Base-by-base conservation (phyloP, 2,329 filamentous ascomycete species). In the Trichoderma oligosporum region DNA sequence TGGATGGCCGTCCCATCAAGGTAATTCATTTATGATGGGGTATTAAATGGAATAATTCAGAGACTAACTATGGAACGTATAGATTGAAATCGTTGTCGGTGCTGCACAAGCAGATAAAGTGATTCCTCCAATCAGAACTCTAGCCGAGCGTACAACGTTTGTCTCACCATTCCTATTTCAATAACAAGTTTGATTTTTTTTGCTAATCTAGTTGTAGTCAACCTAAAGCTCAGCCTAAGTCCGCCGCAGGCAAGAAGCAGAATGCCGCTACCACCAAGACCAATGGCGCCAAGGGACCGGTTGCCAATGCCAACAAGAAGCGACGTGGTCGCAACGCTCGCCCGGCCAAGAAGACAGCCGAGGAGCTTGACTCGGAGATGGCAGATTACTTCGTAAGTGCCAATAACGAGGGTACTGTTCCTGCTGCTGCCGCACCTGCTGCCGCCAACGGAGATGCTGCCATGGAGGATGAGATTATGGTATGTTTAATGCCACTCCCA, bases 351-450 rank as follows among this genome's bases (percentile, higher is more conserved):
- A 97, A 97, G 88, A 96, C 91, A 0, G 85, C 88, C 1, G 93
- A 96, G 71, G 92, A 99, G 77, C 85, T 99, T 24, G 94, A 99
- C 72, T 91, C 90, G 4, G 94, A 99, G 73, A 99, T 99, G 94
- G 86, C 85, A 18, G 94, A 97, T 73, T 99, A 99, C 78, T 97
- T 95, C 71, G 84, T 80, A 38, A 71, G 74, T 59, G 66, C 67
- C 31, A 70, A 75, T 62, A 76, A 72, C 52, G 77, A 77, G 63
- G 76, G 73, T 53, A 75, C 74, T 38, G 74, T 71, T 59, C 75
- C 76, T 38, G 71, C 75, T 51, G 78, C 76, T 27, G 76, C 76
- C 61, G 76, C 79, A 59, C 66, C 75, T 54, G 70, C 76, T 42
- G 71, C 74, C 55, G 63, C 69, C 56, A 75, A 70, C 56, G 82